Conservation (phyloP, 208 protist species). For the Porcisia hertigi region DNA sequence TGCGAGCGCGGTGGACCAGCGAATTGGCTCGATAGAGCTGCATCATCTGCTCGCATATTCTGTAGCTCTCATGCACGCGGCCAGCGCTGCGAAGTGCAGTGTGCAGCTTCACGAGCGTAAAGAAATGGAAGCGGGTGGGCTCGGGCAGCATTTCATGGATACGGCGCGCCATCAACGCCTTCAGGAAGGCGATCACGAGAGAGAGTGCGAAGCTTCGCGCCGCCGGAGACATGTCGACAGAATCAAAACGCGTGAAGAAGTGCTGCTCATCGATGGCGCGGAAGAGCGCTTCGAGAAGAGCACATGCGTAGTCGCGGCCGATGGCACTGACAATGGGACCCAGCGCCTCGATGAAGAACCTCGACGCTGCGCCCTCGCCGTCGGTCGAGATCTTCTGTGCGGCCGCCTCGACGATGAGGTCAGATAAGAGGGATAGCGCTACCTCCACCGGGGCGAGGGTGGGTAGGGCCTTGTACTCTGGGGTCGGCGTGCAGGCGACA, state of each 20-base stretch:
- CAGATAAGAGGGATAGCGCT: conserved; percentile 58
- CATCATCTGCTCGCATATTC: conserved; percentile 60
- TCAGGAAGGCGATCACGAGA: conserved; percentile 72
- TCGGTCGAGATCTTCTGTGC: conserved; percentile 43
- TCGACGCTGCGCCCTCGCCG: conserved; percentile 70
- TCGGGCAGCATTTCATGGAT: conserved; percentile 43
- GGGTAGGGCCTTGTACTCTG: conserved; percentile 6
- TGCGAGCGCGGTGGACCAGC: conserved; percentile 27
- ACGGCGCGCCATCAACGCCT: conserved; percentile 57
- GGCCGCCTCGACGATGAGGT: conserved; percentile 64
- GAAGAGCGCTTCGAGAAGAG: conserved; percentile 60
- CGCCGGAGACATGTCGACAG: conserved; percentile 16
- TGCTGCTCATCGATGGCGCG: conserved; percentile 69
- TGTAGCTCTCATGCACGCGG: conserved; percentile 64
- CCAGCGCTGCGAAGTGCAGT: conserved; percentile 44
- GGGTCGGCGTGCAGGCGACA: background rate
- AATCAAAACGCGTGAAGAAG: conserved; percentile 41
- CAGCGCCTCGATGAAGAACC: conserved; percentile 60
- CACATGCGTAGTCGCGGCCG: conserved; percentile 35
- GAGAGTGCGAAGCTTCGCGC: conserved; percentile 14
- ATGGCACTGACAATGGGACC: conserved; percentile 41
- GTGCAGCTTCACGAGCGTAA: conserved; percentile 66
- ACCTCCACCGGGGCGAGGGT: conserved; percentile 41
- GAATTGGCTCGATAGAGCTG: conserved; percentile 60
- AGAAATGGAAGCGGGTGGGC: conserved; percentile 60